phyloP scores from a whole-genome alignment of 805 yeast species.

The Hanseniaspora thailandica region DNA sequence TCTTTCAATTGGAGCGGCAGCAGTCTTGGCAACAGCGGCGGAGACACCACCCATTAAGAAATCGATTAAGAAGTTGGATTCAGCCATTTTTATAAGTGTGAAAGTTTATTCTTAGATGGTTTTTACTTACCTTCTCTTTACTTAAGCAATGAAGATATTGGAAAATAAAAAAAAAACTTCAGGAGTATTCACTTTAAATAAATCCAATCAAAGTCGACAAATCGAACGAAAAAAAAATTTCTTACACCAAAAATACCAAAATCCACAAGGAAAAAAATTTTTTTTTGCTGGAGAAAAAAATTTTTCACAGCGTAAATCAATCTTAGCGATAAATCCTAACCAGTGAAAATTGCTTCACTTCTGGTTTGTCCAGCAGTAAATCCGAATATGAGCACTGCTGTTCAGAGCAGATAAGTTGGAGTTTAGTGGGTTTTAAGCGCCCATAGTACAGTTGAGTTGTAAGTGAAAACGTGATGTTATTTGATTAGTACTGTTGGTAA shows the following conservation, averaged over 20 bases:
- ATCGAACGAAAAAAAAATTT: background rate
- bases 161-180: background rate
- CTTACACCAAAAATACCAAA: background rate
- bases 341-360: too few species aligned
- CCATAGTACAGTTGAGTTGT: too few species aligned
- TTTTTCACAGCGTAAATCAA: background rate
- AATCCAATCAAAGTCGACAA: too few species aligned
- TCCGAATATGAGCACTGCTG: background rate
- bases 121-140: conserved; percentile 9
- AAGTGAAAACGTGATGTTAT: too few species aligned
- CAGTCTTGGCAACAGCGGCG: conserved; percentile 97
- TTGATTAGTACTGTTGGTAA: too few species aligned
- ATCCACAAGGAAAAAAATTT: background rate
- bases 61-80: conserved; percentile 45
- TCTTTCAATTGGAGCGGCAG: conserved; percentile 93
- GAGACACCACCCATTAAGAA: conserved; percentile 98
- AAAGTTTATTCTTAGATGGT: conserved; percentile 10
- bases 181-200: background rate
- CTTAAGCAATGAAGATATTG: background rate
- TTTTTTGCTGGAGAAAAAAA: too few species aligned
- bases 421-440: too few species aligned
- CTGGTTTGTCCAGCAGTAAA: background rate
- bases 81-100: conserved; percentile 23
- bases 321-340: background rate
- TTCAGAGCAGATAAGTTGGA: too few species aligned